phyloP scores from a whole-genome alignment of 2,329 filamentous ascomycete species.

The Alternaria dauci region DNA sequence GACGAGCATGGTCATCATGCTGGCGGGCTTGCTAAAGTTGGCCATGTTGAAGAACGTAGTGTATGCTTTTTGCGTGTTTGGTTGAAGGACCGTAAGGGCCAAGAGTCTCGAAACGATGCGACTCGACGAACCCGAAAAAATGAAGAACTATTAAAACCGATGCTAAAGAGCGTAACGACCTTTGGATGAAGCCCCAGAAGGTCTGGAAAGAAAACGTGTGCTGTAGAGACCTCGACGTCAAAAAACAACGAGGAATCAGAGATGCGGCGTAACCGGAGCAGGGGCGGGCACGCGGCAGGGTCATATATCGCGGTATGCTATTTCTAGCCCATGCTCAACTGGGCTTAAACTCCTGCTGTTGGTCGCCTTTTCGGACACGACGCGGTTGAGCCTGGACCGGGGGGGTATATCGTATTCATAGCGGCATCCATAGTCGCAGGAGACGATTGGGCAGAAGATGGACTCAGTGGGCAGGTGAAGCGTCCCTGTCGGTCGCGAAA shows the following conservation, averaged over 20 bases:
- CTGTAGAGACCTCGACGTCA: conserved; percentile 39
- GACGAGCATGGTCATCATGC: conserved; percentile 45
- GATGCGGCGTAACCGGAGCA: conserved; percentile 32
- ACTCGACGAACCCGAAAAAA: conserved; percentile 18
- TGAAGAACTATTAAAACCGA: conserved; percentile 20
- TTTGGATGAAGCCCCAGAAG: conserved; percentile 38
- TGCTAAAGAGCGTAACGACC: conserved; percentile 49
- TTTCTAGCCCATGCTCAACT: conserved; percentile 34
- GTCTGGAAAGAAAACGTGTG: conserved; percentile 36
- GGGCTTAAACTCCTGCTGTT: conserved; percentile 24
- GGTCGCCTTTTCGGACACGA: conserved; percentile 29
- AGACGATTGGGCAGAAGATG: conserved; percentile 29
- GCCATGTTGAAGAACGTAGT: conserved; percentile 36
- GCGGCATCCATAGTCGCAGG: conserved; percentile 6
- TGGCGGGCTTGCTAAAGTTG: conserved; percentile 46
- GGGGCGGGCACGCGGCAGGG: conserved; percentile 37
- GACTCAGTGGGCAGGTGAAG: conserved; percentile 22
- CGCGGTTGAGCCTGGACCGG: conserved; percentile 31
- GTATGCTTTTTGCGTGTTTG: conserved; percentile 11
- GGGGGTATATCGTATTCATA: conserved; percentile 28
- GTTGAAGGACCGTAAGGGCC: conserved; percentile 18
- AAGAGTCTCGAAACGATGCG: conserved; percentile 20
- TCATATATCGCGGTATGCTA: conserved; percentile 42
- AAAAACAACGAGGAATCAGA: conserved; percentile 43
- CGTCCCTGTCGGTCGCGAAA: conserved; percentile 33